Evolutionary conservation across 352 stramenopile species (phyloP), one percentile per base, ranked within the genome.

Genomic region (Phytophthora pistaciae): DNA sequence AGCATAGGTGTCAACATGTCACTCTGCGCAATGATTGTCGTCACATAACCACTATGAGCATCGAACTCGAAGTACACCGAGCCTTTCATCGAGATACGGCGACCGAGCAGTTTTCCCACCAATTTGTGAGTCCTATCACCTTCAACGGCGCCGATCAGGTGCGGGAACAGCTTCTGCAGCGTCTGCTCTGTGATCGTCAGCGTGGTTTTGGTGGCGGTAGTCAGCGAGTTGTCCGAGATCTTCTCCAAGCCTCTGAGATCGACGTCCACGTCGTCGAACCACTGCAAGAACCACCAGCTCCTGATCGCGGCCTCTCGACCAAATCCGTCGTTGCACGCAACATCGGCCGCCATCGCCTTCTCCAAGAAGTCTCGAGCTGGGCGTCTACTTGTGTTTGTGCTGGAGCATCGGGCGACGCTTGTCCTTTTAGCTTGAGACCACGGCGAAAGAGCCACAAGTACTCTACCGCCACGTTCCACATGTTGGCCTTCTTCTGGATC

Each of bases 231-330:
- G 5, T 46, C 44, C 5, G 27, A 14, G 25, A 25, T 36, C 13
- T 56, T 64, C 13, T 36, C 20, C 58, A 64, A 18, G 44, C 27
- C 29, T 57, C 40, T 10, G 8, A 64, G 27, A 11, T 64, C 46
- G 31, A 64, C 27, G 18, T 48, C 13, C 9, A 57, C 48, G 44
- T 56, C 20, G 27, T 64, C 44, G 33, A 64, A 64, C 29, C n/a
- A 64, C 20, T 62, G 36, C n/a, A 49, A 42, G 21, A 44, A 64
- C 11, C 31, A 29, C 46, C 46, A 64, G 20, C 27, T 64, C 20
- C 13, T 56, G 14, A 64, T 27, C 20, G 56, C 16, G 9, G 27
- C 44, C 11, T 49, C 46, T 18, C n/a, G 29, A 38, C 58, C 58
- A 16, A 9, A 49, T 10, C 36, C 46, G 4, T 27, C 14, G n/a